Percentiles rank a stretch among this genome's conserved stretches.
phyloP scores from a whole-genome alignment of 768 basidiomycete species.

The Tulasnella sp. region DNA sequence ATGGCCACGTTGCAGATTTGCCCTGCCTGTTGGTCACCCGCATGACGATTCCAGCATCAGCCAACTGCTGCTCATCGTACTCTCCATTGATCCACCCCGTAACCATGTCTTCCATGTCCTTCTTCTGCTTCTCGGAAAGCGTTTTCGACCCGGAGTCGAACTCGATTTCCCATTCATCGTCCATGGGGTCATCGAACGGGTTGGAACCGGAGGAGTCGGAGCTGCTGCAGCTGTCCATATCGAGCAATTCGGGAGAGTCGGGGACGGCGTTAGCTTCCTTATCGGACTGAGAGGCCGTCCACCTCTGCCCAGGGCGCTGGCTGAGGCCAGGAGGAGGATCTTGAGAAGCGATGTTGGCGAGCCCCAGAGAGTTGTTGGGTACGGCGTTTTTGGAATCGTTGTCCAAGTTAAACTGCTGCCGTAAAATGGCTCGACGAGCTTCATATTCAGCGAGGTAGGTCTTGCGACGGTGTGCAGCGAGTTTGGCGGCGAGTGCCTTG shows the following conservation, averaged over 20 bases:
- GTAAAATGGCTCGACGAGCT: not conserved
- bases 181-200: constrained; percentile 3
- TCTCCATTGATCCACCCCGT: constrained; percentile 12
- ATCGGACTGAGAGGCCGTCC: not conserved
- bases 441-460: constrained; percentile 9
- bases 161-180: constrained; percentile 5
- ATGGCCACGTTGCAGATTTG: not conserved
- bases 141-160: not conserved
- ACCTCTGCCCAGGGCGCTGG: not conserved
- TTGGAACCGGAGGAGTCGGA: constrained; percentile 8
- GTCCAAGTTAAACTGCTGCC: constrained; percentile 10
- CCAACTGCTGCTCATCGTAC: constrained; percentile 14
- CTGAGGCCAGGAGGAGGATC: constrained; percentile 2
- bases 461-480: not conserved
- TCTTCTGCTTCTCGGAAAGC: not conserved
- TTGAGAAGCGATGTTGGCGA: not conserved
- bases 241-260: not conserved
- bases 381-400: not conserved
- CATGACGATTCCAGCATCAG: not conserved
- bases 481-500: not conserved
- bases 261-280: not conserved
- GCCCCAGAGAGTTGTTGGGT: not conserved
- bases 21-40: constrained; percentile 5
- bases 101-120: constrained; percentile 7
- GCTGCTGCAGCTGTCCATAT: not conserved